These are phyloP conservation scores for Tylopilus vinaceipallidus DNA, from an alignment of 768 basidiomycete genomes.

Conservation along the genomic window DNA sequence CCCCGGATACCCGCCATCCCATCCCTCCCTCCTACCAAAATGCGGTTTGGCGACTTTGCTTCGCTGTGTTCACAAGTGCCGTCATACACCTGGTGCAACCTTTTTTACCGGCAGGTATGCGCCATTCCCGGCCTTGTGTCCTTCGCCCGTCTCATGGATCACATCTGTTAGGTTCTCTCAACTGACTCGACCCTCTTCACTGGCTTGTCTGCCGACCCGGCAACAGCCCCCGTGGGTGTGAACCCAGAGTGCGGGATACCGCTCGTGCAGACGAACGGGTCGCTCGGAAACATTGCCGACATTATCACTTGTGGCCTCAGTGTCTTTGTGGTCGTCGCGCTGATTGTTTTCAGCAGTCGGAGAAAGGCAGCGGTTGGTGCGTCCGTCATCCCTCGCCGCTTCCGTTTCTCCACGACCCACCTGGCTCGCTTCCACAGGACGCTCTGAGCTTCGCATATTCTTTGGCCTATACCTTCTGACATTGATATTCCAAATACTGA, in stretches of 20 bases:
- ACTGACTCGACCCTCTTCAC: conserved; percentile 33
- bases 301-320: conserved; percentile 78
- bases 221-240: conserved; percentile 75
- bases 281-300: conserved; percentile 83
- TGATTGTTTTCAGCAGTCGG: conserved; percentile 58
- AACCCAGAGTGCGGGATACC: conserved; percentile 80
- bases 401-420: not conserved
- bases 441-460: conserved; percentile 69
- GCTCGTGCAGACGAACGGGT: conserved; percentile 52
- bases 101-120: conserved; percentile 85
- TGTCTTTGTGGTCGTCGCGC: conserved; percentile 52
- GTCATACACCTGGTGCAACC: conserved; percentile 90
- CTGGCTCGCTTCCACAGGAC: conserved; percentile 39
- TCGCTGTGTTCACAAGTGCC: conserved; percentile 66
- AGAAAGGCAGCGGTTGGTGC: conserved; percentile 87
- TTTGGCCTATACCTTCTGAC: conserved; percentile 66
- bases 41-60: conserved; percentile 75
- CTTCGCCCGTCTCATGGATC: conserved; percentile 16
- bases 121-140: conserved; percentile 9
- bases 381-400: not conserved
- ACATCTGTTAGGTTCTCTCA: conserved; percentile 40
- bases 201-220: conserved; percentile 43
- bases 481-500: conserved; percentile 76
- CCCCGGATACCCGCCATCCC: conserved; percentile 13
- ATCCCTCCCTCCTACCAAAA: conserved; percentile 16